Conservation (phyloP, 2,329 filamentous ascomycete species). For the Clonostachys sp. region DNA sequence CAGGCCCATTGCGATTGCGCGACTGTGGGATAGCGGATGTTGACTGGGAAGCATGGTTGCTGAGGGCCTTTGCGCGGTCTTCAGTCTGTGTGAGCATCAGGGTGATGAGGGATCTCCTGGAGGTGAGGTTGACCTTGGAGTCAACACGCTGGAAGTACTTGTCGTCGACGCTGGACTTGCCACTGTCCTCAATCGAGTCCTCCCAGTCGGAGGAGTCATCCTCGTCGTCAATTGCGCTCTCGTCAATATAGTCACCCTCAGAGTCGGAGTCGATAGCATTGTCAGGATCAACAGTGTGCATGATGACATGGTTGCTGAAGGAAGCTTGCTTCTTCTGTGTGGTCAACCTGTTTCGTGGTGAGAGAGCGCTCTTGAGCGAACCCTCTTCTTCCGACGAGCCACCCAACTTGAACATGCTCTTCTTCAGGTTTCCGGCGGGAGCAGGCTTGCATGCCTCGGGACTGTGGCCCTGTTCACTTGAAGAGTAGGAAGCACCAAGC, state of each 20-base stretch:
- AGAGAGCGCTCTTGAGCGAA: slow-evolving; percentile 58
- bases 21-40: slow-evolving; percentile 64
- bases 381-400: slow-evolving; percentile 72
- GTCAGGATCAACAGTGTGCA: slow-evolving; percentile 57
- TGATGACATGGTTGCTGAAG: slow-evolving; percentile 71
- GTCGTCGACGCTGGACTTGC: slow-evolving; percentile 77
- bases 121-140: slow-evolving; percentile 79
- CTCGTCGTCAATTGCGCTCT: slow-evolving; percentile 77
- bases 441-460: slow-evolving; percentile 34
- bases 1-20: slow-evolving; percentile 42
- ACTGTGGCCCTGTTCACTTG: slow-evolving; percentile 48
- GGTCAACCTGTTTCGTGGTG: slow-evolving; percentile 32
- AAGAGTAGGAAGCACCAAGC: slow-evolving; percentile 79
- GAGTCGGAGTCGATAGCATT: slow-evolving; percentile 53
- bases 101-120: slow-evolving; percentile 83
- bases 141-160: slow-evolving; percentile 88
- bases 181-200: slow-evolving; percentile 73
- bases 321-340: slow-evolving; percentile 72
- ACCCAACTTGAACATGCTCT: slow-evolving; percentile 46
- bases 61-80: slow-evolving; percentile 66
- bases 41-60: slow-evolving; percentile 62
- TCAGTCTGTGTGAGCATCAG: slow-evolving; percentile 73
- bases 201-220: slow-evolving; percentile 59
- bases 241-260: slow-evolving; percentile 68
- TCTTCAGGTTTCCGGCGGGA: slow-evolving; percentile 19